These are phyloP conservation scores for Lipomyces sp. DNA, from an alignment of 805 yeast species.

Conservation along the genomic window DNA sequence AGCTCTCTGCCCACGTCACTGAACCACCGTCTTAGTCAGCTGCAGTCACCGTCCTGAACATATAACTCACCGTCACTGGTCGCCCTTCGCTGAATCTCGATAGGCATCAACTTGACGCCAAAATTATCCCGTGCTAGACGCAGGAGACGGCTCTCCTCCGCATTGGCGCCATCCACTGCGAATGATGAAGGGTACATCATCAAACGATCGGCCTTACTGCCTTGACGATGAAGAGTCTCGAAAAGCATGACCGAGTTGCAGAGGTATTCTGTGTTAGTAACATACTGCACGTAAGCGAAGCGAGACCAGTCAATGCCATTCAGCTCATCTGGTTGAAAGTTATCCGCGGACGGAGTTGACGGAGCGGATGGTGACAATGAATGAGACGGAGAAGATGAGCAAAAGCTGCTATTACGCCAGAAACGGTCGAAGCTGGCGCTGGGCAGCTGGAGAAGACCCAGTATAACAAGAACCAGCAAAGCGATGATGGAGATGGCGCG, in stretches of 20 bases:
- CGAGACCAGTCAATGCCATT: slow-evolving; percentile 1
- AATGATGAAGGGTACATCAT: not conserved
- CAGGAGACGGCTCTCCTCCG: not conserved
- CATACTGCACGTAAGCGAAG: slow-evolving; percentile 12
- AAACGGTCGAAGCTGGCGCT: not conserved
- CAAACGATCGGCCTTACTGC: not conserved
- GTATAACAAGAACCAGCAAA: not conserved
- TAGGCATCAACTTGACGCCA: not conserved
- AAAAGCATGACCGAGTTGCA: slow-evolving; percentile 10
- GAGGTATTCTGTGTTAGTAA: not conserved
- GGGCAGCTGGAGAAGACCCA: slow-evolving; percentile 1
- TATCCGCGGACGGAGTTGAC: not conserved
- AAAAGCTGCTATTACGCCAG: not conserved
- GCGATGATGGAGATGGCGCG: not conserved
- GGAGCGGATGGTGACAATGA: not conserved
- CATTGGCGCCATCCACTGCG: not conserved
- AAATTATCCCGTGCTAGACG: not conserved
- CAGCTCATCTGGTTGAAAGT: not conserved
- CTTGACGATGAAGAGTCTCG: not conserved
- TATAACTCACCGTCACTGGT: not conserved
- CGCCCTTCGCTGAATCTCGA: slow-evolving; percentile 2
- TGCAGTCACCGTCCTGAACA: not conserved
- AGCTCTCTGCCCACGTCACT: slow-evolving; percentile 59
- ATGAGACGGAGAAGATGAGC: not conserved
- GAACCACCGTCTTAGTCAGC: slow-evolving; percentile 45